Base-by-base conservation (phyloP, 805 yeast species). In the Myxozyma neglecta region DNA sequence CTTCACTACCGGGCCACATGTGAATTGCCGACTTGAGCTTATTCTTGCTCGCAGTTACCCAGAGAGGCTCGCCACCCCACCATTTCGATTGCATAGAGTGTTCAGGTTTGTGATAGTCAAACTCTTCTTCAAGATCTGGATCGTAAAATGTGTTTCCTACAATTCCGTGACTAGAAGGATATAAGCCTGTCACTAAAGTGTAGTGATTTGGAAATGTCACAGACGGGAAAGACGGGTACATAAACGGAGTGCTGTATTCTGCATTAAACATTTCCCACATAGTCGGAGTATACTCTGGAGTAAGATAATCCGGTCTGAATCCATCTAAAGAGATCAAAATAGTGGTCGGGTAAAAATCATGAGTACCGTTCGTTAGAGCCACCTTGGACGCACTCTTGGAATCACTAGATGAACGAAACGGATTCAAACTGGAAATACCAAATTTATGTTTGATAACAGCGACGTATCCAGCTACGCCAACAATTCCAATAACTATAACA, bases 1-100 rank as follows among this genome's bases (percentile, higher is more conserved):
- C 96, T 68, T 90, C 96, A 61, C 91, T 85, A 1, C 97, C 97
- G 0, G 97, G 97, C 96, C 96, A 92, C 97, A 90, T 91, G 73
- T 91, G 96, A n/a, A 90, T 87, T 0, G 91, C 96, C 5, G 87
- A 75, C 2, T 76, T 76, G 1, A 87, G 80, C 6, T 85, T 86
- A 61, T 88, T 88, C 18, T 73, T 72, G 35, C 77, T 78, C 0
- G 93, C 90, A 0, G 96, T 89, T 37, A 80, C 76, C 97, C 97
- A 92, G 20, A 92, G 70, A 0, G 97, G 94, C 71, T 89, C 94
- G 29, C 96, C 96, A 29, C 91, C 93, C 96, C 97, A 91, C 80
- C 85, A 91, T 24, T 77, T 80, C n/a, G 73, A 76, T 43, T 82
- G 80, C 32, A 83, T 70, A 3, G 87, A 85, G 61, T 71, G 72